Conservation (phyloP, 441 rosid genomes). For the Lepidium campestre region DNA sequence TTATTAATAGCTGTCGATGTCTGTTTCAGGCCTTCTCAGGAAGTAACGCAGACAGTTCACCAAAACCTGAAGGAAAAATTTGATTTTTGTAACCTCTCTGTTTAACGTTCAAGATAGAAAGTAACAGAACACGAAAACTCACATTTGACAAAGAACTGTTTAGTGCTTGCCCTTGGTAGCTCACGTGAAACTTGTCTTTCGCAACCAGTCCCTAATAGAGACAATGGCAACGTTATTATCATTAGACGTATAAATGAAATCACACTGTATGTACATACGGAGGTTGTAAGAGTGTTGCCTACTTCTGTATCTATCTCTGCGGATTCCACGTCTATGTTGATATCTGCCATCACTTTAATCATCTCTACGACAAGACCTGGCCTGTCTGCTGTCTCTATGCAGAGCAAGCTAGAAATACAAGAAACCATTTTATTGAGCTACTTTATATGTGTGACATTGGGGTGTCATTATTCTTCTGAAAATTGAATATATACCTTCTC, state of each 20-base stretch:
- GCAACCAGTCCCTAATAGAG: constrained; percentile 57
- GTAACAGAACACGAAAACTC: not conserved
- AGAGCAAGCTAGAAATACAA: constrained; percentile 45
- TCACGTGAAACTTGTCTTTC: constrained; percentile 67
- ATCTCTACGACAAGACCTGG: constrained; percentile 67
- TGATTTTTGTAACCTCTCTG: not conserved
- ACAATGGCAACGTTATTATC: not conserved
- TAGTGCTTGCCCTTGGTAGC: constrained; percentile 71
- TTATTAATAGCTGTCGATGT: constrained; percentile 61
- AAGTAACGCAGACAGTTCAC: constrained; percentile 82
- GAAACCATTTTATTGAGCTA: not conserved
- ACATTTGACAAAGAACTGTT: constrained; percentile 80
- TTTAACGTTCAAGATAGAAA: not conserved
- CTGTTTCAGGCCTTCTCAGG: constrained; percentile 89
- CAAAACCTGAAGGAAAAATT: constrained; percentile 50
- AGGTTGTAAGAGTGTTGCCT: not conserved
- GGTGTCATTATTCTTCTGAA: constrained; percentile 9
- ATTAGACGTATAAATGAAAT: not conserved
- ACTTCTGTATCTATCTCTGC: constrained; percentile 77
- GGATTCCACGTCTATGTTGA: constrained; percentile 62
- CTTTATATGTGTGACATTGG: not conserved
- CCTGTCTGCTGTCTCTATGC: constrained; percentile 68
- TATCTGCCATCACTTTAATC: constrained; percentile 55
- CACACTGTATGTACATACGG: not conserved
- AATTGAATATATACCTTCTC: constrained; percentile 52